phyloP scores from a whole-genome alignment of 83 land plant species.

The Picea mariana region DNA sequence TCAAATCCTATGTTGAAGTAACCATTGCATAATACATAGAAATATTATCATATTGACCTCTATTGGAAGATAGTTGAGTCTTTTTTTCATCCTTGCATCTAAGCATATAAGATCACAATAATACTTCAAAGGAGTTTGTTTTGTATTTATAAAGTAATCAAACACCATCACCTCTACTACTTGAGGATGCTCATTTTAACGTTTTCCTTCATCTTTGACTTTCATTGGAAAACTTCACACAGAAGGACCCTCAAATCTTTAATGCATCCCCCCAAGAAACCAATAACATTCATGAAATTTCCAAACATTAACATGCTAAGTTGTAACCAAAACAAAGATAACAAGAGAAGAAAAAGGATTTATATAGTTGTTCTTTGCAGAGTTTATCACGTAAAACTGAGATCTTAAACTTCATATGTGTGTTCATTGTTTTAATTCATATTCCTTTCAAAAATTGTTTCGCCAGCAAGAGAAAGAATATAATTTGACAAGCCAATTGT shows the following conservation, averaged over 20 bases:
- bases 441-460: constrained; percentile 52
- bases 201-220: constrained; percentile 30
- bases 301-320: too few species aligned
- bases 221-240: constrained; percentile 49
- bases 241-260: background rate
- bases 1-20: too few species aligned
- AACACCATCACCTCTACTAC: constrained; percentile 53
- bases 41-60: constrained; percentile 40
- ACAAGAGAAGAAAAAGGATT: background rate
- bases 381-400: constrained; percentile 52
- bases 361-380: constrained; percentile 49
- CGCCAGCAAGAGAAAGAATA: constrained; percentile 31
- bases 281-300: background rate
- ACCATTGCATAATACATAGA: too few species aligned
- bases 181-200: constrained; percentile 30
- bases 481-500: too few species aligned
- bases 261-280: background rate
- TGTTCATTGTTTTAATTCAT: constrained; percentile 34
- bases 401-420: constrained; percentile 48
- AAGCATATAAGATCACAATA: constrained; percentile 63
- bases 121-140: constrained; percentile 24
- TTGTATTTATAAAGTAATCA: constrained; percentile 54
- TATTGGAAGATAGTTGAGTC: constrained; percentile 66
- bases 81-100: constrained; percentile 72
- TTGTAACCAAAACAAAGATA: too few species aligned